Evolutionary conservation across 345 rosid genomes (phyloP).

Genomic region (Arabidopsis suecica): DNA sequence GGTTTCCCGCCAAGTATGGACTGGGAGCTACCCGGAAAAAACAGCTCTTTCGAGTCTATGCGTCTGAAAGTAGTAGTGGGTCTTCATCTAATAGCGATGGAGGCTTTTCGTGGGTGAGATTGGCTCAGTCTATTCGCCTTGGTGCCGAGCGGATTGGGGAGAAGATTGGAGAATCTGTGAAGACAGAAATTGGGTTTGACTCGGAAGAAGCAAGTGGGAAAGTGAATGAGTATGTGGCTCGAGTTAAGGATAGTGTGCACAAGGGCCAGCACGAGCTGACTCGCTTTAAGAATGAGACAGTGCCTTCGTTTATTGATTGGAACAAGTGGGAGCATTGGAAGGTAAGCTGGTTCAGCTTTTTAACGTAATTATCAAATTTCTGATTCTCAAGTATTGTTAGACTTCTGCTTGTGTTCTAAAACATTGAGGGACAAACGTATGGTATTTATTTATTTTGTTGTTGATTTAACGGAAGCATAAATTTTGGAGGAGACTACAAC

Average conservation of each 20-base stretch:
- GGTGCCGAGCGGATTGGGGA: constrained; percentile 63
- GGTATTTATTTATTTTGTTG: background rate
- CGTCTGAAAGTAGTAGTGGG: constrained; percentile 55
- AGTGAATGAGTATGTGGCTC: constrained; percentile 51
- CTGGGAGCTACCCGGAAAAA: constrained; percentile 44
- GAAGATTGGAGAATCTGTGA: constrained; percentile 63
- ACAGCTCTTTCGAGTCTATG: constrained; percentile 49
- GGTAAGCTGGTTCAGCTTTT: constrained; percentile 49
- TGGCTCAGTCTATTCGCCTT: constrained; percentile 53
- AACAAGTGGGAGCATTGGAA: constrained; percentile 86
- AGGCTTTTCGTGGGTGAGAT: constrained; percentile 65
- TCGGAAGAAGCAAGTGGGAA: constrained; percentile 52
- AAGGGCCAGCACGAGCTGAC: constrained; percentile 53
- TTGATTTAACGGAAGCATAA: background rate
- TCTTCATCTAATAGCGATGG: constrained; percentile 45
- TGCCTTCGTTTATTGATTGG: constrained; percentile 73
- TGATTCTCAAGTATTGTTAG: constrained; percentile 13
- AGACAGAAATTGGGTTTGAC: constrained; percentile 77
- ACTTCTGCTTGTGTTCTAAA: constrained; percentile 1
- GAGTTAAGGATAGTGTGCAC: constrained; percentile 48
- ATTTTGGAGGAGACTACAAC: background rate
- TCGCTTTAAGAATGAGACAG: constrained; percentile 57
- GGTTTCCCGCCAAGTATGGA: constrained; percentile 43
- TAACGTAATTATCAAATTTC: background rate
- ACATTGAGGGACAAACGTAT: background rate